phyloP scores from a whole-genome alignment of 495 filamentous ascomycete species.

The Pseudoneurospora amorphoporcata region DNA sequence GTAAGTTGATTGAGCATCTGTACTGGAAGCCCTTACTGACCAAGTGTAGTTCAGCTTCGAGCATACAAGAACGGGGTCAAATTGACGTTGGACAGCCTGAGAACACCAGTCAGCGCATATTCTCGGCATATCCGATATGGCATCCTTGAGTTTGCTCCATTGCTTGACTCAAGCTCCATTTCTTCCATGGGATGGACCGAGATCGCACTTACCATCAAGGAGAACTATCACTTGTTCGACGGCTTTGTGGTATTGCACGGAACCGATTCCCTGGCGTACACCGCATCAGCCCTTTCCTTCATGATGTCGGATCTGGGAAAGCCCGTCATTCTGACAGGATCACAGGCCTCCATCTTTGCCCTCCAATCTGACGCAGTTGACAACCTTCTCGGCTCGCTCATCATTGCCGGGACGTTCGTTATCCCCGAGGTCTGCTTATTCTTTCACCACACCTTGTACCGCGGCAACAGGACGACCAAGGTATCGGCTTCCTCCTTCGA shows the following conservation, averaged over 20 bases:
- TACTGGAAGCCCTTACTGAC: conserved; percentile 4
- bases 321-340: conserved; percentile 82
- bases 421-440: conserved; percentile 94
- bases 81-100: conserved; percentile 43
- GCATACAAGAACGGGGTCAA: conserved; percentile 32
- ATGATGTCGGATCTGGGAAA: conserved; percentile 91
- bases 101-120: conserved; percentile 75
- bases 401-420: conserved; percentile 92
- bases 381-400: conserved; percentile 83
- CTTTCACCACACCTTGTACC: conserved; percentile 88
- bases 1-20: conserved; percentile 1
- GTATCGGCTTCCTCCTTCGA: conserved; percentile 76
- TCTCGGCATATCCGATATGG: conserved; percentile 75
- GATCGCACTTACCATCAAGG: conserved; percentile 58
- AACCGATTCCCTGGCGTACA: conserved; percentile 88
- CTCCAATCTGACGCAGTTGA: conserved; percentile 94
- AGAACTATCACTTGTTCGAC: conserved; percentile 87
- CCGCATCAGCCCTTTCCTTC: conserved; percentile 84
- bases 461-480: conserved; percentile 86
- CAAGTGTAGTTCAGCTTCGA: conserved; percentile 19
- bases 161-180: conserved; percentile 90
- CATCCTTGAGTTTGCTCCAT: conserved; percentile 73
- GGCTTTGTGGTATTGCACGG: conserved; percentile 95
- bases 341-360: conserved; percentile 85
- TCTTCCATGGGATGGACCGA: conserved; percentile 82